These are phyloP conservation scores for Chaetomium sp. DNA, from an alignment of 2,329 filamentous ascomycete species.

Conservation along the genomic window DNA sequence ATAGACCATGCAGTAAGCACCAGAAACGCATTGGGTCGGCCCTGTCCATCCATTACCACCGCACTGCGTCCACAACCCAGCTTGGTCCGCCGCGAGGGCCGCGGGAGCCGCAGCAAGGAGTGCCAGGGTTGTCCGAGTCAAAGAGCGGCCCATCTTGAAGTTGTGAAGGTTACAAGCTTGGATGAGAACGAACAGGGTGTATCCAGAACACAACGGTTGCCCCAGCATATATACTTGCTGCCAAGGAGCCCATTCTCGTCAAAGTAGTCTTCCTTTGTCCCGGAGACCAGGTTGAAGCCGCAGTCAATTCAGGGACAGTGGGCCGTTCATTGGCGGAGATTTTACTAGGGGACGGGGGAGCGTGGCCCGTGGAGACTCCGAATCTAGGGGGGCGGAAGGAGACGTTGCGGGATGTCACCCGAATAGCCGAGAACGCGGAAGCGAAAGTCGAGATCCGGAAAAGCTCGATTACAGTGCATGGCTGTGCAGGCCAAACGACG, in stretches of 20 bases:
- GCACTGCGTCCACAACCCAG: conserved; percentile 28
- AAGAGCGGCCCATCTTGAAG: conserved; percentile 16
- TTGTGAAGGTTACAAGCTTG: neutral
- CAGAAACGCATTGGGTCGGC: conserved; percentile 24
- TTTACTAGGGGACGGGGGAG: neutral
- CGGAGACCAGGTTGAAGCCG: conserved; percentile 16
- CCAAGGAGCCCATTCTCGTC: neutral
- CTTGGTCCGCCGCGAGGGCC: conserved; percentile 13
- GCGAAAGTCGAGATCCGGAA: conserved; percentile 2
- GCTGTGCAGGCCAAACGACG: neutral
- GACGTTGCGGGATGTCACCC: conserved; percentile 32
- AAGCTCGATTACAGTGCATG: no score
- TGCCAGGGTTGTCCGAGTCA: conserved; percentile 18
- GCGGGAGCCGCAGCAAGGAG: conserved; percentile 21
- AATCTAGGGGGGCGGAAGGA: conserved; percentile 38
- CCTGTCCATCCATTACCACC: conserved; percentile 29
- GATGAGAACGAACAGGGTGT: neutral
- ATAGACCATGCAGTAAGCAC: conserved; percentile 26
- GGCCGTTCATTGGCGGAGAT: conserved; percentile 34
- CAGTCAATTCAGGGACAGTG: neutral
- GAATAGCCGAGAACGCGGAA: conserved; percentile 30
- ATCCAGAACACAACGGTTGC: no score
- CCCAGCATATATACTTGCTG: neutral
- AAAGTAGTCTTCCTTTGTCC: conserved; percentile 2
- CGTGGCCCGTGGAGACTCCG: conserved; percentile 22